A percentile compares a stretch with the other conserved stretches of the same genome.
Evolutionary conservation across 805 yeast species (phyloP).

Genomic region (Jamesozyma gamospora): DNA sequence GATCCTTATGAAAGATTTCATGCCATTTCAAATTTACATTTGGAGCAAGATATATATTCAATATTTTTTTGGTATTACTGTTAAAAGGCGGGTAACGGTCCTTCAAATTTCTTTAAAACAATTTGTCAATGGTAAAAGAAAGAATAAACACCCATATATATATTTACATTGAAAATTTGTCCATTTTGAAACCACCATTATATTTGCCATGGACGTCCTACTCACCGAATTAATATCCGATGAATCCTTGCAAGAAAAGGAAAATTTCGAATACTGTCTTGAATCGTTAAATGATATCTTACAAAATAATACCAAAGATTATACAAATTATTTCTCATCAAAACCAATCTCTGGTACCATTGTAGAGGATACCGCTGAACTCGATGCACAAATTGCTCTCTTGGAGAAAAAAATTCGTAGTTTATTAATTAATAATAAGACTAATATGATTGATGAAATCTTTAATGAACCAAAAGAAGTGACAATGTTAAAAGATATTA

Average conservation of each 20-base stretch:
- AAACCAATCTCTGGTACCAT: slow-evolving; percentile 29
- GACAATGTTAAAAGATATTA: slow-evolving; percentile 11
- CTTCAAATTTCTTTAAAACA: too few species aligned
- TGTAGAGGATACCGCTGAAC: slow-evolving; percentile 65
- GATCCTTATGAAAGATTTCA: too few species aligned
- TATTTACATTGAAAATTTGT: too few species aligned
- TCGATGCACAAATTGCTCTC: slow-evolving; percentile 45
- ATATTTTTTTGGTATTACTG: too few species aligned
- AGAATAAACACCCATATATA: too few species aligned
- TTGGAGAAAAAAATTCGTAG: slow-evolving; percentile 38
- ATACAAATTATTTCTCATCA: slow-evolving; percentile 33
- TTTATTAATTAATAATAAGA: slow-evolving; percentile 29
- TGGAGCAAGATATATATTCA: too few species aligned
- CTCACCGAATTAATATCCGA: slow-evolving; percentile 1
- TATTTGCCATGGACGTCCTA: slow-evolving; percentile 5
- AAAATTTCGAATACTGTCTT: slow-evolving; percentile 22
- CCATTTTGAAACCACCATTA: too few species aligned
- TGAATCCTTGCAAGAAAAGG: background rate
- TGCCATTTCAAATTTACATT: too few species aligned
- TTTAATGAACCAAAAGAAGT: slow-evolving; percentile 17
- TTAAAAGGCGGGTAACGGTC: too few species aligned
- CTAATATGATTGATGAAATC: slow-evolving; percentile 36
- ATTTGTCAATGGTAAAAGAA: too few species aligned
- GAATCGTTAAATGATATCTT: slow-evolving; percentile 33
- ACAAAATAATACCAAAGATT: slow-evolving; percentile 41